Evolutionary conservation across 2,329 filamentous ascomycete species (phyloP).

Genomic region (Calonectria hawksworthii): DNA sequence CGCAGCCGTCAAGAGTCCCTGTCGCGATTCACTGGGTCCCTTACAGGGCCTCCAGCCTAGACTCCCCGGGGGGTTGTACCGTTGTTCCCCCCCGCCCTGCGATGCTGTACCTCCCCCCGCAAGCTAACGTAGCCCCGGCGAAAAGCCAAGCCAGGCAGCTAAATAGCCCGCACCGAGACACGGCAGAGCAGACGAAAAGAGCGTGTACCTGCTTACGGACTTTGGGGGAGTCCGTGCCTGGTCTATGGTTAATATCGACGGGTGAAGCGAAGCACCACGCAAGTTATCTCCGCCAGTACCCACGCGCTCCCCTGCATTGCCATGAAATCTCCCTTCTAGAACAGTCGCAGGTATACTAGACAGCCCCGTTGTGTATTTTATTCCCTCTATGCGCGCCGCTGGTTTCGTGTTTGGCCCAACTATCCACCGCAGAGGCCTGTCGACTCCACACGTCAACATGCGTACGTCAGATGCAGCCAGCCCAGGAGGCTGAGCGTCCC

Average conservation of each 20-base stretch:
- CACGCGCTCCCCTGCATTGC: not conserved
- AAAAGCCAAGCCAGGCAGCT: constrained; percentile 8
- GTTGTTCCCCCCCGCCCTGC: not conserved
- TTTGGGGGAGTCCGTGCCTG: not conserved
- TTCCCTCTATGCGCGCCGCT: not conserved
- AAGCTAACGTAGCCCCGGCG: constrained; percentile 5
- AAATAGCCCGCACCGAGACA: constrained; percentile 4
- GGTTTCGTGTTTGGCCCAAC: too few species aligned
- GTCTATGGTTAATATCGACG: not conserved
- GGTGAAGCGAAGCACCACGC: not conserved
- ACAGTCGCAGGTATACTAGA: constrained; percentile 1
- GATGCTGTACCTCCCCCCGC: constrained; percentile 1
- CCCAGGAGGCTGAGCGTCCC: not conserved
- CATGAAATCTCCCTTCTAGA: not conserved
- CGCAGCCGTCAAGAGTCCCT: not conserved
- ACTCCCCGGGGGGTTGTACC: not conserved
- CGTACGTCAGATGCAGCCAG: constrained; percentile 17
- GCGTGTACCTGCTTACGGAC: not conserved
- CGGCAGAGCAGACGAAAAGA: not conserved
- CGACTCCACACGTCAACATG: constrained; percentile 12
- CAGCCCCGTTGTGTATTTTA: not conserved
- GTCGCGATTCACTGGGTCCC: constrained; percentile 7
- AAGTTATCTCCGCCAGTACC: not conserved
- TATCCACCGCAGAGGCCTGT: not conserved
- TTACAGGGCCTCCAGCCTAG: not conserved